These are phyloP conservation scores for Alternaria atra DNA, from an alignment of 2,329 filamentous ascomycete species.

Conservation along the genomic window DNA sequence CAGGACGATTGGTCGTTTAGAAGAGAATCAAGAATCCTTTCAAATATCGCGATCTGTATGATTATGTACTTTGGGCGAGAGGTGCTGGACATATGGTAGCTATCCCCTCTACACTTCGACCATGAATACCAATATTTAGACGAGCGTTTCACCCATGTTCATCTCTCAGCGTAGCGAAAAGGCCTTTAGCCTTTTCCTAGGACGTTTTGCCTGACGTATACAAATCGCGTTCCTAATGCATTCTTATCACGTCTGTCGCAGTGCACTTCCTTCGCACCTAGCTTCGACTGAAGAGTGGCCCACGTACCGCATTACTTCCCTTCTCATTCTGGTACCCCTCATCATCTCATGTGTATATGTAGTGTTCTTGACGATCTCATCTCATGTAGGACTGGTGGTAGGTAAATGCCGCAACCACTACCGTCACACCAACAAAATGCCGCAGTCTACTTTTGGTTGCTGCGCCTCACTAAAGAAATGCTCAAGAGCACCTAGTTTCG, in stretches of 20 bases:
- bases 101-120: background rate
- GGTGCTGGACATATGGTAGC: background rate
- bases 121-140: conserved; percentile 3
- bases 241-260: background rate
- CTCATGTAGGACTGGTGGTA: background rate
- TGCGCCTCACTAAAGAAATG: background rate
- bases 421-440: conserved; percentile 1
- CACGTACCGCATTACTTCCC: background rate
- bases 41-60: conserved; percentile 34
- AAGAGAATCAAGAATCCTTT: background rate
- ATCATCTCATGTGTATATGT: background rate
- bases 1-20: conserved; percentile 51
- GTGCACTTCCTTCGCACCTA: background rate
- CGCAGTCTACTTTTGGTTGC: background rate
- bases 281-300: background rate
- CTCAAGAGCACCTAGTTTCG: background rate
- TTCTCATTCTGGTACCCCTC: background rate
- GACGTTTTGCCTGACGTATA: background rate
- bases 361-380: background rate
- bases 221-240: background rate
- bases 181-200: background rate
- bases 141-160: background rate
- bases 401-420: conserved; percentile 3
- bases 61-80: conserved; percentile 26
- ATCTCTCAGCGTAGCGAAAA: background rate